Base-by-base conservation (phyloP, 768 basidiomycete genomes). In the Boletellus ananas region DNA sequence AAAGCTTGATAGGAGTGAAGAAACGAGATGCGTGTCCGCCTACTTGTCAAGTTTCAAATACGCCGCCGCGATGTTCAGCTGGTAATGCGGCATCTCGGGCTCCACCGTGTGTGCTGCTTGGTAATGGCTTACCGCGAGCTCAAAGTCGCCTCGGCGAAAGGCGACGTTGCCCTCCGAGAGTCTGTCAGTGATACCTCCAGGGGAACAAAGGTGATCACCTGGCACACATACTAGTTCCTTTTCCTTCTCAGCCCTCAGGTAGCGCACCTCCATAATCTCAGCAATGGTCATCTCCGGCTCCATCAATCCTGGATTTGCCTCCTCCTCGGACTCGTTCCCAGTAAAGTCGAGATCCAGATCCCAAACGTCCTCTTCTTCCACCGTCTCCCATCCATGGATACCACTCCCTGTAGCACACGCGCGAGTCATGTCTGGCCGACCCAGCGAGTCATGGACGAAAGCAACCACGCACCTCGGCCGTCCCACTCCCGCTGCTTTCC, bases 401-500 rank as follows among this genome's bases (percentile, higher is more conserved):
- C 86, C 85, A 46, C 79, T 82, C 12, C 73, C 73, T 74, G 51
- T 18, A 44, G 18, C 40, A 34, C 20, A 40, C 12, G 11, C 42
- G 4, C 40, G 8, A 9, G 29, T 9, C 29, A 29, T 9, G 25
- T 51, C 37, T 25, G 61, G 48, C 20, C 34, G 33, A 29, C 11
- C 17, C 34, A 11, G 18, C 3, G 16, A 1, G 21, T 2, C 21
- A 39, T 20, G 40, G 46, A 18, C 4, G n/a, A 27, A 45, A 23
- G 13, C 34, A 18, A 14, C 20, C 11, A 38, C 48, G 62, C 54
- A 57, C 86, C 86, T 54, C 86, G 72, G 6, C 85, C 85, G 55
- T 88, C 86, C 86, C 87, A 88, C 59, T 87, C 86, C 41, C 82
- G 69, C 59, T 83, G 80, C 60, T 88, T 88, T 6, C 86, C 86